Evolutionary conservation across 768 basidiomycete species (phyloP), one percentile per base, ranked within the genome.

Genomic region (Tulasnella sp.): DNA sequence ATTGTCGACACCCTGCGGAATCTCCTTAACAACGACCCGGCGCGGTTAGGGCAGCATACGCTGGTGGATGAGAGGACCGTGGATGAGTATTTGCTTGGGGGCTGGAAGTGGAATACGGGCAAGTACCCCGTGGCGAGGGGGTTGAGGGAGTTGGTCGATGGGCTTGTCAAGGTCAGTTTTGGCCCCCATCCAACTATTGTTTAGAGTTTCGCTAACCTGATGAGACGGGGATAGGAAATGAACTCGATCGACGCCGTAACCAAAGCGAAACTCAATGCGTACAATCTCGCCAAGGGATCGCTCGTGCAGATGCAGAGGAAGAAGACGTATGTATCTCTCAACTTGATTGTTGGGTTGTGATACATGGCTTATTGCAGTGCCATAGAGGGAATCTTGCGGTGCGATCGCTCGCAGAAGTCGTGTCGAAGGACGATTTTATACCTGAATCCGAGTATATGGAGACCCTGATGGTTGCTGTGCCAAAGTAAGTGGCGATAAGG

Each of bases 21-120:
- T 62, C 76, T 99, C 54, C 71, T 92, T 42, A 90, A 90, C 66
- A 93, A 94, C 63, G 89, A 96, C 64, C 78, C 84, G 3, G 67
- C 74, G 50, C 87, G 83, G 67, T 75, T 87, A 49, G 69, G 74
- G 12, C 85, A 86, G 65, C 86, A 92, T 65, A 72, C 84, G 36
- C 73, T 84, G 35, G 80, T 93, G 17, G 83, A 94, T 62, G 91
- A 94, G 65, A 73, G 77, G 58, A 77, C 74, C 29, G 78, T 86
- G 6, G 88, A 94, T 57, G 77, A 80, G 55, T 92, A 92, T 66
- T 69, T 93, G 12, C 67, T 93, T n/a, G 64, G 65, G 1, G 76
- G 75, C 4, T 99, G 93, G 93, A 79, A 75, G 63, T 99, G 96
- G 96, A 93, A 98, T 65, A 82, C 84, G 65, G 82, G 88, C 19